phyloP scores from a whole-genome alignment of 495 filamentous ascomycete genomes.

The Aspergillus cavernicola region DNA sequence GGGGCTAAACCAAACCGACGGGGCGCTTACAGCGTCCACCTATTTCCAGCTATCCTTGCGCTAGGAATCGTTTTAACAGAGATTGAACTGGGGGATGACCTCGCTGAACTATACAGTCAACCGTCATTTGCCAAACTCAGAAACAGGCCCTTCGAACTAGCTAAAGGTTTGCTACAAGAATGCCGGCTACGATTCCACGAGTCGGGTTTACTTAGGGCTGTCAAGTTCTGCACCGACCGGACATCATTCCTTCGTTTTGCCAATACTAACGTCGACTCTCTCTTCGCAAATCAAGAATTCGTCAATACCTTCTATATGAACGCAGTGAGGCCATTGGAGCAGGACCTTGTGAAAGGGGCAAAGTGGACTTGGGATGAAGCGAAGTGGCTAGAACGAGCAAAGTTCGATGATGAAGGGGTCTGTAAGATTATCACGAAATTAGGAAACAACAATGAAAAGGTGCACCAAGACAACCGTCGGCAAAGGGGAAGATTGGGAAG shows the following conservation, averaged over 20 bases:
- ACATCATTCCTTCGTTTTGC: not conserved
- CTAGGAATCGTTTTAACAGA: conserved; percentile 14
- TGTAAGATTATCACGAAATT: not conserved
- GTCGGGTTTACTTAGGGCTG: conserved; percentile 9
- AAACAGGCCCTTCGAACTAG: not conserved
- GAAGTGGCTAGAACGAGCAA: not conserved
- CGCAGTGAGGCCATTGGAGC: conserved; percentile 12
- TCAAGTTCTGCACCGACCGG: not conserved
- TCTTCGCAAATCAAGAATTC: conserved; percentile 7
- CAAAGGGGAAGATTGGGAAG: too few species aligned
- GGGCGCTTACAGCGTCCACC: conserved; percentile 10
- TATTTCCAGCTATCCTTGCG: conserved; percentile 14
- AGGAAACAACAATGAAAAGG: not conserved
- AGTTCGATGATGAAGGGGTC: not conserved
- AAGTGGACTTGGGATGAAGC: conserved; percentile 18
- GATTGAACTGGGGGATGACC: conserved; percentile 15
- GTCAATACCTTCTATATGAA: conserved; percentile 13
- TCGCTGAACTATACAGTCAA: conserved; percentile 5
- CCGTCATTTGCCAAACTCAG: not conserved
- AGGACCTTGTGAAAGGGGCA: conserved; percentile 16
- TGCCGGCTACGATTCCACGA: conserved; percentile 13
- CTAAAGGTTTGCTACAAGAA: conserved; percentile 8
- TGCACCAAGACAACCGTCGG: too few species aligned
- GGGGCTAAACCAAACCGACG: not conserved
- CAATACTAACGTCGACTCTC: not conserved